Evolutionary conservation across 805 yeast species (phyloP).

Genomic region (Yamadazyma sp.): DNA sequence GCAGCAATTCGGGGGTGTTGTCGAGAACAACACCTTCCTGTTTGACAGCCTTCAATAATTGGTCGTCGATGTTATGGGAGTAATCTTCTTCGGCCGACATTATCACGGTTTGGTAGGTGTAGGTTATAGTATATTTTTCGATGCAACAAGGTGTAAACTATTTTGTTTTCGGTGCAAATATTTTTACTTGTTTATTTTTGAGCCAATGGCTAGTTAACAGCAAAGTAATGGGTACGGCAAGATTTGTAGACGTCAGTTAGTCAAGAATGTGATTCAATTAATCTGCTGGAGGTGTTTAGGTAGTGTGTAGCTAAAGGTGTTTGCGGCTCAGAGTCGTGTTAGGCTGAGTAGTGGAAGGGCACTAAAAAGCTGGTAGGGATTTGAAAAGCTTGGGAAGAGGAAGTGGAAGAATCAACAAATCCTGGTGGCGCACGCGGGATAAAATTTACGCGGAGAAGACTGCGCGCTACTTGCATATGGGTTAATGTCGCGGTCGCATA

Average conservation of each 20-base stretch:
- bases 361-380: constrained; percentile 9
- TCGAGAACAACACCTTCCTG: constrained; percentile 27
- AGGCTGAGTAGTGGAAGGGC: constrained; percentile 24
- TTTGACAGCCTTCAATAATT: constrained; percentile 39
- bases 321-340: constrained; percentile 21
- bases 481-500: too few relatives aligned
- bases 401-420: constrained; percentile 9
- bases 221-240: background rate
- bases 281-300: background rate
- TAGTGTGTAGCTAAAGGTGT: too few relatives aligned
- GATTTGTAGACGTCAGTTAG: too few relatives aligned
- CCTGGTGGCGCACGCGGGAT: constrained; percentile 3
- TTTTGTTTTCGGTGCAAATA: too few relatives aligned
- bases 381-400: constrained; percentile 3
- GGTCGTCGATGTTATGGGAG: constrained; percentile 42
- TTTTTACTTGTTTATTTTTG: too few relatives aligned
- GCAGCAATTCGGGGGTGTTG: constrained; percentile 3
- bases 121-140: too few relatives aligned
- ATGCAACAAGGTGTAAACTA: too few relatives aligned
- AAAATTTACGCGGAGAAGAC: constrained; percentile 8
- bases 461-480: too few relatives aligned
- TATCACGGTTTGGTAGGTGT: background rate
- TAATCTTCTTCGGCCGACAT: constrained; percentile 22
- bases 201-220: too few relatives aligned
- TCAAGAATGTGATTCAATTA: background rate